Base-by-base conservation (phyloP, 129 eudicot species). In the Flaveria ramosissima region DNA sequence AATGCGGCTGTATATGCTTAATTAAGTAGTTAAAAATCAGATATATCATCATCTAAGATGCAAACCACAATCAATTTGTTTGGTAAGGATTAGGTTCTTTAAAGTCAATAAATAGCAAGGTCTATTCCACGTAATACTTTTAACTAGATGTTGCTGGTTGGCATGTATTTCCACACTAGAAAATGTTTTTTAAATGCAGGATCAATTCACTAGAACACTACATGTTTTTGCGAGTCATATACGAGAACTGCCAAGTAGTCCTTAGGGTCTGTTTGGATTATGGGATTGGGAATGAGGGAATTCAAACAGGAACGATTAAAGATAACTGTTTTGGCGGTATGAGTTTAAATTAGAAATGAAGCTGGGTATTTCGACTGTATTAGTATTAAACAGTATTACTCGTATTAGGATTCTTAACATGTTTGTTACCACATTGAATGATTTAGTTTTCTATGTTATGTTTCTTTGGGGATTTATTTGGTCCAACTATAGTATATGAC, bases 171-270 rank as follows among this genome's bases (percentile, higher is more conserved):
- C 26, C 51, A 55, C 52, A 52, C 39, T 55, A 72, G 7, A 53
- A 11, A 17, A 72, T n/a, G 12, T 71, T 71, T 5, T 30, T 30
- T 16, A 32, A 51, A 16, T 27, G 48, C 21, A 7, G 26, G 46
- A 26, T 47, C 48, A 71, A 26, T 10, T 27, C 26, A 50, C 26
- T 70, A 27, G 36, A 50, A 8, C 43, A 50, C 60, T 50, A 16
- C 15, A 14, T 24, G 24, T 70, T 26, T 6, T 7, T 46, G 74
- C 9, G 43, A 47, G 59, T 70, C 61, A 48, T 15, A 70, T 26
- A n/a, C 16, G 14, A 70, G 74, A 70, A 70, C 74, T 2, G 41
- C 23, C 74, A 13, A 70, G 74, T 23, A 47, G 42, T 24, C 43
- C 59, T 71, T 48, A n/a, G 11, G 68, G 19, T 27, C 21, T 62